These are phyloP conservation scores for Wallacemonas sp. DNA, from an alignment of 208 protist genomes.

Conservation along the genomic window DNA sequence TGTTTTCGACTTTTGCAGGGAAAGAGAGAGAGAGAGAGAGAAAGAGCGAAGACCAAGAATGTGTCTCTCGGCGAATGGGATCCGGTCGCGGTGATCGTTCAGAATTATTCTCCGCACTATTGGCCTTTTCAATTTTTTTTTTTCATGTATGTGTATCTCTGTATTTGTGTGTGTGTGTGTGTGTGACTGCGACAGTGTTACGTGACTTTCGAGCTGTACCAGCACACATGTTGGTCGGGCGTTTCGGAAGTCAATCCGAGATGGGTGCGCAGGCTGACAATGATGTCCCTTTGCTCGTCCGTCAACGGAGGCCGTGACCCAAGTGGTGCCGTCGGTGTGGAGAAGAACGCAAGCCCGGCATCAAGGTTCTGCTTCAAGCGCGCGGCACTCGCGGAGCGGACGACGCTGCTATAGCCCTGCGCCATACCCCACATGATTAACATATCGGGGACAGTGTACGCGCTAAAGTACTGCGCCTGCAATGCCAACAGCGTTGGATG, in stretches of 20 bases:
- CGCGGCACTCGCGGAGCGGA: conserved; percentile 46
- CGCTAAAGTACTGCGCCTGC: conserved; percentile 37
- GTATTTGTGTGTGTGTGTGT: not conserved
- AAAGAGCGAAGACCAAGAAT: no score
- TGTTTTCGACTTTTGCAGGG: no score
- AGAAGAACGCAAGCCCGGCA: conserved; percentile 48
- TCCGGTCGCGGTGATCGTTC: no score
- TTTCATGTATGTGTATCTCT: not conserved
- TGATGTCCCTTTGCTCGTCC: conserved; percentile 21
- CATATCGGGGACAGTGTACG: conserved; percentile 48
- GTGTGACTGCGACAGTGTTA: not conserved
- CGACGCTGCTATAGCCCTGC: conserved; percentile 68
- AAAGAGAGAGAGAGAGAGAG: conserved; percentile 2
- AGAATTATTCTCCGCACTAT: no score
- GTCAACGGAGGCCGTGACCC: conserved; percentile 36
- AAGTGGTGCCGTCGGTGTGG: conserved; percentile 33
- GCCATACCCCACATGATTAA: conserved; percentile 75
- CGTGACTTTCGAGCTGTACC: conserved; percentile 40
- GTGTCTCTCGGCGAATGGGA: no score
- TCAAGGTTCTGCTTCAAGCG: conserved; percentile 49
- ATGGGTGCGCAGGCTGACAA: conserved; percentile 23
- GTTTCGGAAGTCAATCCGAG: conserved; percentile 21
- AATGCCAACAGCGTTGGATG: conserved; percentile 50
- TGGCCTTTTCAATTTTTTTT: not conserved
- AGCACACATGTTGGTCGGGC: conserved; percentile 40